Base-by-base conservation (phyloP, 129 eudicot species). In the Chrysanthemum lavandulifolium region DNA sequence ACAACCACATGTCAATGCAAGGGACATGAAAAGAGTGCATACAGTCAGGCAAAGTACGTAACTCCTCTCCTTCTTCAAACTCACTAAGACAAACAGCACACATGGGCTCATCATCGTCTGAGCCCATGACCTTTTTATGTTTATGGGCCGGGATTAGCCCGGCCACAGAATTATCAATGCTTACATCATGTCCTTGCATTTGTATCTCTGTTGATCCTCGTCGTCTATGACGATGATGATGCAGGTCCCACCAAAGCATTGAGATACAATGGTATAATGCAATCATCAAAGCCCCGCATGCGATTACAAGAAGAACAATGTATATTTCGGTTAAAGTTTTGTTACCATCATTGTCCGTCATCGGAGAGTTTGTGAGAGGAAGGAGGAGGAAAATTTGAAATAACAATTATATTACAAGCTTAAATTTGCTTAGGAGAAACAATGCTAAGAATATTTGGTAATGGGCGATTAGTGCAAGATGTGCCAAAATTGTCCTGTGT, bases 1-100 rank as follows among this genome's bases (percentile, higher is more conserved):
- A 76, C 27, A 85, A 68, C 89, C 89, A 85, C 84, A 72, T 85
- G 61, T 85, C 86, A 19, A 81, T 85, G 47, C 89, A 85, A 7
- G 72, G 62, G 6, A 79, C 86, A 36, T 85, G 89, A 76, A 78
- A 85, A 18, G 84, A 55, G 56, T 85, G 86, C 77, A 67, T 47
- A 48, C 89, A 85, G 13, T 78, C 89, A 1, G 89, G 89, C 50
- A 78, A 72, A 11, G 83, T 82, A 3, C 86, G 83, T 57, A 82
- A 25, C 27, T 82, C 81, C 29, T 82, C 86, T 14, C 83, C 86
- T 64, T 82, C 86, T 43, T 82, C 83, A 11, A 82, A 82, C 43
- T 82, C 86, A 60, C 83, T 56, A 53, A 82, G 66, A 63, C 86
- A 82, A n/a, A 82, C 75, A 0, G 83, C 71, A 13, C 86, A 82